These are phyloP conservation scores for Rauvolfia tetraphylla DNA, from an alignment of 257 asterid species.

Conservation along the genomic window DNA sequence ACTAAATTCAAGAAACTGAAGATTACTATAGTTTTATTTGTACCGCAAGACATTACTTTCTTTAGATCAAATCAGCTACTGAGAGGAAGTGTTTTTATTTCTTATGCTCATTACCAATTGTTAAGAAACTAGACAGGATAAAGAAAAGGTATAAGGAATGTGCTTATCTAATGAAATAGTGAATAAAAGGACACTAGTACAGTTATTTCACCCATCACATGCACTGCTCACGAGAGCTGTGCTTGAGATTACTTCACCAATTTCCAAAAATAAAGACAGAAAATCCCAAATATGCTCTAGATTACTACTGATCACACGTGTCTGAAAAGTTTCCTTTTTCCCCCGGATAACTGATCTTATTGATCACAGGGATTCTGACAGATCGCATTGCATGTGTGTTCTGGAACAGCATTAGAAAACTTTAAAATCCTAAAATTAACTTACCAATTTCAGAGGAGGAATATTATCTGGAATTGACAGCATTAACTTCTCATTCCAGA, in stretches of 20 bases:
- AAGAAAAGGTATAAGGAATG: no score
- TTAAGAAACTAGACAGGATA: no score
- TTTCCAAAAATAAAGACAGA: background rate
- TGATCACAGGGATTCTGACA: background rate
- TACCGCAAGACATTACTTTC: no score
- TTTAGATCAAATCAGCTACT: no score
- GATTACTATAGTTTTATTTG: no score
- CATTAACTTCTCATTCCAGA: slow-evolving; percentile 92
- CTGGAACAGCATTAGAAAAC: background rate
- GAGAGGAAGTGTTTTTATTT: no score
- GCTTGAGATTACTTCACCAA: no score
- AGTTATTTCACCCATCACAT: background rate
- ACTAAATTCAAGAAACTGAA: no score
- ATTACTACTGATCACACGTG: no score
- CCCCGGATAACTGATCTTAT: background rate
- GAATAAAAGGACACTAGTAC: background rate
- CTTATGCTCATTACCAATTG: no score
- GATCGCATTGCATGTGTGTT: background rate
- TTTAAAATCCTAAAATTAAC: slow-evolving; percentile 5
- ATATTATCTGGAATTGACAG: slow-evolving; percentile 77
- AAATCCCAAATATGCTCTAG: background rate
- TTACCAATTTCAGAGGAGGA: slow-evolving; percentile 84
- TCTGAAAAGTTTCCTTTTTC: background rate
- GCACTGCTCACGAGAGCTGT: background rate
- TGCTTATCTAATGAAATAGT: background rate